phyloP scores from a whole-genome alignment of 2,329 filamentous ascomycete genomes.

The Trichoderma koningii region DNA sequence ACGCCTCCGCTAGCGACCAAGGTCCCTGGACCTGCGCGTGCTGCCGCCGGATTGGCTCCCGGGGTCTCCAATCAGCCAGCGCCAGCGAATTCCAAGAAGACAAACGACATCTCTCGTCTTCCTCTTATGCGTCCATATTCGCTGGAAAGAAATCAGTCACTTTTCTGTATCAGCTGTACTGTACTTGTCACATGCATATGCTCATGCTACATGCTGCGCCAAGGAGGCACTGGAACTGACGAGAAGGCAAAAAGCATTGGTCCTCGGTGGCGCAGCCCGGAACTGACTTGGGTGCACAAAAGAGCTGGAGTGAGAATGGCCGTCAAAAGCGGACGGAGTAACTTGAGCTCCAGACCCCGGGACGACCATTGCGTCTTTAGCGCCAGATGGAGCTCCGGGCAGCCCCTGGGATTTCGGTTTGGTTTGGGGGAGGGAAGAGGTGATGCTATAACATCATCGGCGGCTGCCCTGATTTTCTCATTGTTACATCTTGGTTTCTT shows the following conservation, averaged over 20 bases:
- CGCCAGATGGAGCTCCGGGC: constrained; percentile 17
- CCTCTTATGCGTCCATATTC: no score
- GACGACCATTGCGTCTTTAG: constrained; percentile 4
- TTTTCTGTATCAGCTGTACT: no score
- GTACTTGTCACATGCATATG: no score
- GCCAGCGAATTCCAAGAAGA: no score
- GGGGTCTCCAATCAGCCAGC: no score
- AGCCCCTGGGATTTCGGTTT: constrained; percentile 17
- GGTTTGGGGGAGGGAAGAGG: not conserved
- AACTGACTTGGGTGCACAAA: not conserved
- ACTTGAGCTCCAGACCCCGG: constrained; percentile 14
- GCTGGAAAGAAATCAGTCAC: no score
- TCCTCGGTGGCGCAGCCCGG: constrained; percentile 15
- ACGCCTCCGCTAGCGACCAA: not conserved
- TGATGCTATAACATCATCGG: constrained; percentile 5
- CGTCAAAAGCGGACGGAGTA: constrained; percentile 7
- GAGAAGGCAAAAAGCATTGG: not conserved
- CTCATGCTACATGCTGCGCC: no score
- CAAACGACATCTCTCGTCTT: no score
- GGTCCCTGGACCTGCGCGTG: not conserved
- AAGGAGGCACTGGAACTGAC: not conserved
- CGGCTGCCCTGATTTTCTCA: not conserved
- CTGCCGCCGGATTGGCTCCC: constrained; percentile 8
- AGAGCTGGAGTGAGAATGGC: not conserved
- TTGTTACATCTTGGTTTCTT: not conserved